These are phyloP conservation scores for Talaromyces pinophilus DNA, from an alignment of 2,329 filamentous ascomycete genomes.

Conservation along the genomic window DNA sequence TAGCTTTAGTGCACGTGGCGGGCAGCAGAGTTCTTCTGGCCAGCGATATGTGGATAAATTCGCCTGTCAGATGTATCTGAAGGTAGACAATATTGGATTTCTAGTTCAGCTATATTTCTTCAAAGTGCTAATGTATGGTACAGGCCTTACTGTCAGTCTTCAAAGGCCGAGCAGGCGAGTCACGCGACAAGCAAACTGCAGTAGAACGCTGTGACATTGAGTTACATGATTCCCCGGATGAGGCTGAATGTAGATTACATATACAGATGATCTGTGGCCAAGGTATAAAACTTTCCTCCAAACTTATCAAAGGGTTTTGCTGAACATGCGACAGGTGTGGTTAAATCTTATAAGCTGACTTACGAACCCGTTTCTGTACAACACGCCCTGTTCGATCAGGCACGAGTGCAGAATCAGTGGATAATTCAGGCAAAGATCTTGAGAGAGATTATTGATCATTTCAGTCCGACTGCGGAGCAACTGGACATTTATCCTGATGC, in stretches of 20 bases:
- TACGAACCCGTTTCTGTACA: constrained; percentile 64
- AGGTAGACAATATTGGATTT: constrained; percentile 33
- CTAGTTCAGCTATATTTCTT: background rate
- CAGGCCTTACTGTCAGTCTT: constrained; percentile 63
- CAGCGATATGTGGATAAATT: constrained; percentile 51
- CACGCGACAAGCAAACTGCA: constrained; percentile 58
- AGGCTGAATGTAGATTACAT: constrained; percentile 61
- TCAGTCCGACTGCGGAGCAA: constrained; percentile 64
- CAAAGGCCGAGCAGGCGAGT: constrained; percentile 58
- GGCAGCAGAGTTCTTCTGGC: constrained; percentile 25
- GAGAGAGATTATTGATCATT: constrained; percentile 64
- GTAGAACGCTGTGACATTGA: constrained; percentile 64
- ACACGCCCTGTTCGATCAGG: constrained; percentile 64
- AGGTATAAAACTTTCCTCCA: constrained; percentile 38
- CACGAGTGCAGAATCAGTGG: constrained; percentile 59
- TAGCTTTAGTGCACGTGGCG: constrained; percentile 49
- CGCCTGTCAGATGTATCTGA: constrained; percentile 61
- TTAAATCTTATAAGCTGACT: constrained; percentile 65
- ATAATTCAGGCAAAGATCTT: constrained; percentile 58
- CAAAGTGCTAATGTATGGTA: background rate
- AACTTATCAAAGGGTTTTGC: background rate
- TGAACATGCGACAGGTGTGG: constrained; percentile 51
- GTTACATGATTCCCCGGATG: constrained; percentile 57
- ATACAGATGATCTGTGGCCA: constrained; percentile 64
- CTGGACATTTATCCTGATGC: constrained; percentile 62